phyloP scores from a whole-genome alignment of 208 protist genomes.

The Acanthamoeba royreba region DNA sequence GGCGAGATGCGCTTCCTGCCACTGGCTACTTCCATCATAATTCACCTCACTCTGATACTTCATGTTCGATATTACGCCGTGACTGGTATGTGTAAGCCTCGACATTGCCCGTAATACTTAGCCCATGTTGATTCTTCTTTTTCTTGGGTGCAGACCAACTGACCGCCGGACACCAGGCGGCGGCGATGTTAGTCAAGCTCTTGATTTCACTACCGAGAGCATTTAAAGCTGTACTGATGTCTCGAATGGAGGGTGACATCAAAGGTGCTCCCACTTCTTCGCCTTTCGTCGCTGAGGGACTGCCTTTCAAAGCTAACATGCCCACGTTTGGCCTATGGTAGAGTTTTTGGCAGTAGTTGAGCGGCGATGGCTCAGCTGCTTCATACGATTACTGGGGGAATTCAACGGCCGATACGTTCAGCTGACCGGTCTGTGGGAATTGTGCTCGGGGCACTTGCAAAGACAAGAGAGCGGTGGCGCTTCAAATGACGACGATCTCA shows the following conservation, averaged over 20 bases:
- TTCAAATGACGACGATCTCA: background rate
- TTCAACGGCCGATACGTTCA: background rate
- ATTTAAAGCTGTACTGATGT: background rate
- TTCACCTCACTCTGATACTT: background rate
- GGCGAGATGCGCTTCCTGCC: background rate
- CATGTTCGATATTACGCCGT: background rate
- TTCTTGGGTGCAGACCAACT: background rate
- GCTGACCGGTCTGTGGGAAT: background rate
- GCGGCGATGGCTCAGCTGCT: background rate
- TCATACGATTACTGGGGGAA: background rate
- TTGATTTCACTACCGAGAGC: background rate
- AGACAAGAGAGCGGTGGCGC: background rate
- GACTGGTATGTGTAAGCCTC: background rate
- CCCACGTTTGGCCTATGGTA: background rate
- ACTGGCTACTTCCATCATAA: background rate
- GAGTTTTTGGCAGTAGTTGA: background rate
- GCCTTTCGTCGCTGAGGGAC: background rate
- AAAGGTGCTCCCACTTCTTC: background rate
- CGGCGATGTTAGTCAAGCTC: constrained; percentile 2
- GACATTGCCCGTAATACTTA: too few species aligned
- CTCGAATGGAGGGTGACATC: background rate
- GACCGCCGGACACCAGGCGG: background rate
- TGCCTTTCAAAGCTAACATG: background rate
- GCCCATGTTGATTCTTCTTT: too few species aligned
- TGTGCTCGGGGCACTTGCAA: background rate